Conservation (phyloP, 2,329 filamentous ascomycete species). For the Bretziella fagacearum region DNA sequence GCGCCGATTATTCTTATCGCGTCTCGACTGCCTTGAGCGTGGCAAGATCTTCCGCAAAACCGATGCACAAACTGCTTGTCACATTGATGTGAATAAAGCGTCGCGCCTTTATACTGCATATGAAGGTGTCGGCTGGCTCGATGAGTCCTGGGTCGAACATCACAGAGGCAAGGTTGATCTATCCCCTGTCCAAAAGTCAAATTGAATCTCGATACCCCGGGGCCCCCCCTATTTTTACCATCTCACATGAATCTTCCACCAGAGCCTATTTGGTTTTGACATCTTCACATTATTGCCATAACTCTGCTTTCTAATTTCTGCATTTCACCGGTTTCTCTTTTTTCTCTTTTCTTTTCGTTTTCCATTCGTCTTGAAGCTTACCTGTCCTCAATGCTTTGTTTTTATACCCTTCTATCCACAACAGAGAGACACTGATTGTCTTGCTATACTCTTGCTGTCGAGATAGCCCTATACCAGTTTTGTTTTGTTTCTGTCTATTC, state of each 20-base stretch:
- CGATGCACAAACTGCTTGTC: conserved; percentile 88
- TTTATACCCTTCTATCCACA: neutral
- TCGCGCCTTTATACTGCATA: conserved; percentile 84
- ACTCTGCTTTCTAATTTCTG: too few relatives aligned
- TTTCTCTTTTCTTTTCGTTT: conserved; percentile 5
- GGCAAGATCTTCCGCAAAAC: conserved; percentile 87
- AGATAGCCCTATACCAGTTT: too few relatives aligned
- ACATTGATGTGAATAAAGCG: conserved; percentile 96
- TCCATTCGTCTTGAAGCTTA: neutral
- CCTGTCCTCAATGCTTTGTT: neutral
- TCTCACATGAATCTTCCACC: neutral
- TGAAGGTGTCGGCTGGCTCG: conserved; percentile 72
- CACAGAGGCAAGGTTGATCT: conserved; percentile 19
- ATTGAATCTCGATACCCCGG: conserved; percentile 1
- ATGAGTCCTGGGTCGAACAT: conserved; percentile 29
- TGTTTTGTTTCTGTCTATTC: too few relatives aligned
- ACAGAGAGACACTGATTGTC: too few relatives aligned
- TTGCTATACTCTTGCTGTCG: too few relatives aligned
- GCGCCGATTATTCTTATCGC: conserved; percentile 70
- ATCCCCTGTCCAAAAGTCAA: conserved; percentile 10
- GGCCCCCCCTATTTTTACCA: conserved; percentile 5
- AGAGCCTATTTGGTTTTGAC: neutral
- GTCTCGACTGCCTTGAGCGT: conserved; percentile 48
- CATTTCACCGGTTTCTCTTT: conserved; percentile 4
- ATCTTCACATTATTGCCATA: too few relatives aligned